Conservation (phyloP, 2,329 filamentous ascomycete species). For the Zasmidium citrigriseum region DNA sequence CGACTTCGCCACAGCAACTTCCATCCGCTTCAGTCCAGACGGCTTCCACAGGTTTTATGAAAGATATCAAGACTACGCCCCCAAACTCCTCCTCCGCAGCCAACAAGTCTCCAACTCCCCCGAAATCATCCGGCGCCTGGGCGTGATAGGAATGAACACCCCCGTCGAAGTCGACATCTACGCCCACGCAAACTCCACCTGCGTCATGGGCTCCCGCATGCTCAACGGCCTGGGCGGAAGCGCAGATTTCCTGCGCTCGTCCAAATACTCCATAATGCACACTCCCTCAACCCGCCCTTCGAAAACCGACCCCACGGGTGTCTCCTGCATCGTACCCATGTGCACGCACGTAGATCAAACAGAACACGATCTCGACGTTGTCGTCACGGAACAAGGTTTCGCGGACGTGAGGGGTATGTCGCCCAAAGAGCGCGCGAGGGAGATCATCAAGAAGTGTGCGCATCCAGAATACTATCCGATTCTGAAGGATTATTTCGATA, state of each 20-base stretch:
- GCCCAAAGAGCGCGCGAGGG: conserved; percentile 75
- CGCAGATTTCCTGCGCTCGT: conserved; percentile 75
- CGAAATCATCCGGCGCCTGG: conserved; percentile 84
- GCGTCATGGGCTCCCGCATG: conserved; percentile 86
- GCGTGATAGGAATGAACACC: conserved; percentile 93
- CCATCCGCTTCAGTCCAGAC: conserved; percentile 85
- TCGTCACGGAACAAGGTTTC: conserved; percentile 77
- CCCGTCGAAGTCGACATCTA: conserved; percentile 94
- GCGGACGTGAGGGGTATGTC: conserved; percentile 82
- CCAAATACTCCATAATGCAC: conserved; percentile 93
- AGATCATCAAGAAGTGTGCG: conserved; percentile 84
- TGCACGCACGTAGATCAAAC: conserved; percentile 91
- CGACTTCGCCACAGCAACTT: conserved; percentile 87
- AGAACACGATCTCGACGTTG: conserved; percentile 86
- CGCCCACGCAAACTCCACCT: conserved; percentile 88
- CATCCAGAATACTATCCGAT: conserved; percentile 85
- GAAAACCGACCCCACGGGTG: conserved; percentile 79
- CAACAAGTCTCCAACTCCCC: conserved; percentile 87
- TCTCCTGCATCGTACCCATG: conserved; percentile 90
- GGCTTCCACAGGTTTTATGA: conserved; percentile 91
- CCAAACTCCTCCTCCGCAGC: conserved; percentile 82
- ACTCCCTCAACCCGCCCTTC: conserved; percentile 78
- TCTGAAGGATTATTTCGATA: conserved; percentile 77
- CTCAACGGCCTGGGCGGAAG: conserved; percentile 81
- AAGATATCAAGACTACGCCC: conserved; percentile 75